Evolutionary conservation across 2,329 filamentous ascomycete genomes (phyloP), one percentile per base, ranked within the genome.

Genomic region (Monilinia aucupariae): DNA sequence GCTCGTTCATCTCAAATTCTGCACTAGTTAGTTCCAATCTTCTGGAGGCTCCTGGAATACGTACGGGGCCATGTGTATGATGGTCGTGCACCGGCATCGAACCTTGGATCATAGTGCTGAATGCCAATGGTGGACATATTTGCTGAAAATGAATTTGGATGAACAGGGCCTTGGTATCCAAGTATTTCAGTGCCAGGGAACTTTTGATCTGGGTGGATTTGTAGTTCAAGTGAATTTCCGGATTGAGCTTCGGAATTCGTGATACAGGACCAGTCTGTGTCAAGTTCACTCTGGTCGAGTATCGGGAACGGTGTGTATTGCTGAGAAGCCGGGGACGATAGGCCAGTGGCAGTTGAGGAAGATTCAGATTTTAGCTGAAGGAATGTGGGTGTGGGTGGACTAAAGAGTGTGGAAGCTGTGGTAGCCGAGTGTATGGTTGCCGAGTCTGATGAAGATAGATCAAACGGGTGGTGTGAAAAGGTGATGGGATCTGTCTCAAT

Each of bases 21-120:
- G 48, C 30, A 43, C 43, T 45, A 32, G 32, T 72, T 64, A 73
- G 68, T 63, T 45, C 37, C 43, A n/a, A 47, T 58, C 34, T 22
- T 53, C 20, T 32, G 25, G 12, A 13, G 41, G 41, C 25, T 48
- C 27, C 34, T 48, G 54, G 37, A 56, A 58, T 61, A 71, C 72
- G 68, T 67, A 73, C 72, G 68, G 67, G 72, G 72, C 72, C 72
- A 73, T 37, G 71, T 73, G 48, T 70, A 72, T 58, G 70, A 69
- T 50, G 69, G 70, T 63, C 70, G 66, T 49, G 68, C 64, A 55
- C 66, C 64, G 43, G 68, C 65, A 65, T 73, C 71, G 62, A 73
- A 73, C 47, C 68, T 65, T 52, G 66, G 51, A 60, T 73, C 72
- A 66, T 71, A 74, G 48, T 71, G 69, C 59, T 73, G 71, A 60